Base-by-base conservation (phyloP, 495 filamentous ascomycete genomes). In the Chaetomium tenue region DNA sequence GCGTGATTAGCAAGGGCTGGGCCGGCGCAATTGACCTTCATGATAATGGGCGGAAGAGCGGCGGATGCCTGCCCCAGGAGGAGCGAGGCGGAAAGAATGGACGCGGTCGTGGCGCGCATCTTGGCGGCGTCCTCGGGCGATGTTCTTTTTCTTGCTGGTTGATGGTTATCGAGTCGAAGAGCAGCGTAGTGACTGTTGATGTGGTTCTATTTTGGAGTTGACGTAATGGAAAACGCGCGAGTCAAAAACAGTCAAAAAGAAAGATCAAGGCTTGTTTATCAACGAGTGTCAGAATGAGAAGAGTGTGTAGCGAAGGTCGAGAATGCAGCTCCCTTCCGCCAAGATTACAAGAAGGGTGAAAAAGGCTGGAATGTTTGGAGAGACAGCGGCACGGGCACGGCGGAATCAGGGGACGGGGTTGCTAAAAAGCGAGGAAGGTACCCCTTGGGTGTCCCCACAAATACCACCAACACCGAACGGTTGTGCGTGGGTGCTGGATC, bases 21-120 rank as follows among this genome's bases (percentile, higher is more conserved):
- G 5, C 39, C 33, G 16, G 15, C 23, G 25, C 56, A 26, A 67
- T 71, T 52, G 60, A 78, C 87, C 82, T 90, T 89, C 80, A 88
- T 87, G 61, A 89, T 70, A 67, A 92, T 89, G 12, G 89, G 87
- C 63, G 88, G 86, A 23, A 91, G 63, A 20, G 86, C 84, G 51
- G 83, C 78, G 23, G 81, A 82, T 46, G 77, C 75, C 66, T 78
- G 73, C 39, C 82, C 77, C 65, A 83, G 68, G n/a, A 85, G 68
- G 62, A 86, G 67, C 61, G 76, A 65, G 67, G 76, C 70, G 30
- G 76, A 70, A 33, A 77, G 66, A 50, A 82, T 67, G 68, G 79
- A 75, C 47, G 81, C 76, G 65, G 78, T 64, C 33, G 82, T 55
- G 69, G 73, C 72, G 63, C 70, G 76, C 78, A 80, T 81, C 44